Evolutionary conservation across 2,329 filamentous ascomycete genomes (phyloP).

Genomic region (Fusarium illudens): DNA sequence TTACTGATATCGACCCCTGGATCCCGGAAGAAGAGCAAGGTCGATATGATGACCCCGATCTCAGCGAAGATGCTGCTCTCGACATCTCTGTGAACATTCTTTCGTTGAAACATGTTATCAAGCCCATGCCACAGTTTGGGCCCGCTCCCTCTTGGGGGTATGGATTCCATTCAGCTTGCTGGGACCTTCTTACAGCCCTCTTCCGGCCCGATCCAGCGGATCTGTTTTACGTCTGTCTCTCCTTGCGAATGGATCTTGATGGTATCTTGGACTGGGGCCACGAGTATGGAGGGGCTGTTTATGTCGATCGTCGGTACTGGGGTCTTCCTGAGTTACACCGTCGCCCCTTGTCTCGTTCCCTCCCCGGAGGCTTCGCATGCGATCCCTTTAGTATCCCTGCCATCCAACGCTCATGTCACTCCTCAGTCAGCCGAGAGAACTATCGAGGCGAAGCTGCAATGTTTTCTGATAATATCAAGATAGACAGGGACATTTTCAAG

Average conservation of each 20-base stretch:
- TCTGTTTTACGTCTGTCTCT: conserved; percentile 8
- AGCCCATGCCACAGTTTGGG: background rate
- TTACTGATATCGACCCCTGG: background rate
- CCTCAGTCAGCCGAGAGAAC: background rate
- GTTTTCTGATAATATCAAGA: background rate
- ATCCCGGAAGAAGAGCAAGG: background rate
- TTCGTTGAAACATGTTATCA: background rate
- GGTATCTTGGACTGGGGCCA: conserved; percentile 16
- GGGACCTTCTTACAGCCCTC: conserved; percentile 2
- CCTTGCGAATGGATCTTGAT: background rate
- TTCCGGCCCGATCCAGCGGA: background rate
- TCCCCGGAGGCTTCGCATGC: background rate
- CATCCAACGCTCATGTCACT: background rate
- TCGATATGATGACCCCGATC: conserved; percentile 1
- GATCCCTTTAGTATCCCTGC: background rate
- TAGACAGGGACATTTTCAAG: conserved; percentile 1
- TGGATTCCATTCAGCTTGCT: conserved; percentile 20
- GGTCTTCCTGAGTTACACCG: background rate
- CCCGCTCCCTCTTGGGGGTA: conserved; percentile 11
- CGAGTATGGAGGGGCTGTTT: conserved; percentile 2
- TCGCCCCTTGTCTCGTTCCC: background rate
- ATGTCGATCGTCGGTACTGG: no score
- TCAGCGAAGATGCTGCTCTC: background rate
- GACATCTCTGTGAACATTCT: background rate
- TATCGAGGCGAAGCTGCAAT: background rate